These are phyloP conservation scores for Leccinum insigne DNA, from an alignment of 1,284 basidiomycete species.

Conservation along the genomic window DNA sequence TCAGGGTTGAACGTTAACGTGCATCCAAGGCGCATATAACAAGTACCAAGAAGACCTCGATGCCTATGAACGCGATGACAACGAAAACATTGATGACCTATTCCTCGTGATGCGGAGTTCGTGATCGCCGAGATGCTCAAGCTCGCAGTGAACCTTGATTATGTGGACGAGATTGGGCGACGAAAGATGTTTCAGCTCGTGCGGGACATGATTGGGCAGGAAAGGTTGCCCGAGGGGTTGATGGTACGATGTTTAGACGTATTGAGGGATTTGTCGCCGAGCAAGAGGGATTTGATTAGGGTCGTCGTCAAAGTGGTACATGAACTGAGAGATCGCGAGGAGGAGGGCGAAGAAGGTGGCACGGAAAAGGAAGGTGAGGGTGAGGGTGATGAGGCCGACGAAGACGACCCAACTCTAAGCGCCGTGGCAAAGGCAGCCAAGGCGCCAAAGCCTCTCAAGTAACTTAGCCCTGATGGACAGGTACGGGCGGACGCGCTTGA, in stretches of 20 bases:
- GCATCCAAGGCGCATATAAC: too few species aligned
- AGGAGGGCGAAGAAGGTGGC: slow-evolving; percentile 32
- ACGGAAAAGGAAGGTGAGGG: slow-evolving; percentile 26
- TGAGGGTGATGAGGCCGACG: slow-evolving; percentile 19
- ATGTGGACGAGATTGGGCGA: slow-evolving; percentile 93
- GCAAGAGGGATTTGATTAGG: slow-evolving; percentile 90
- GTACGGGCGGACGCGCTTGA: slow-evolving; percentile 71
- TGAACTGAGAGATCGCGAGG: slow-evolving; percentile 67
- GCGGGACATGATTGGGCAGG: slow-evolving; percentile 86
- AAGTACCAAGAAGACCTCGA: slow-evolving; percentile 12
- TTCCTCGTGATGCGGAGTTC: slow-evolving; percentile 48
- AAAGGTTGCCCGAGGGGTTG: slow-evolving; percentile 75
- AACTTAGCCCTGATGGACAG: slow-evolving; percentile 59
- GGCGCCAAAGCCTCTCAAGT: slow-evolving; percentile 30
- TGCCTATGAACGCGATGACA: slow-evolving; percentile 44
- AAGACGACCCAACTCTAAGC: slow-evolving; percentile 12
- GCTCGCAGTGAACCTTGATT: slow-evolving; percentile 86
- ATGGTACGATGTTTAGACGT: slow-evolving; percentile 86
- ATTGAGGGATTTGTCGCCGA: slow-evolving; percentile 79
- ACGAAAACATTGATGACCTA: slow-evolving; percentile 48
- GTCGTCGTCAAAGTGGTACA: slow-evolving; percentile 79
- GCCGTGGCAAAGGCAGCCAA: slow-evolving; percentile 3
- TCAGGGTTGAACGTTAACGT: too few species aligned
- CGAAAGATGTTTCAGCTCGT: slow-evolving; percentile 91
- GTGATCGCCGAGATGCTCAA: slow-evolving; percentile 82